A percentile compares a stretch with the other conserved stretches of the same genome.
phyloP scores from a whole-genome alignment of 805 yeast genomes.

The Limtongia smithiae region DNA sequence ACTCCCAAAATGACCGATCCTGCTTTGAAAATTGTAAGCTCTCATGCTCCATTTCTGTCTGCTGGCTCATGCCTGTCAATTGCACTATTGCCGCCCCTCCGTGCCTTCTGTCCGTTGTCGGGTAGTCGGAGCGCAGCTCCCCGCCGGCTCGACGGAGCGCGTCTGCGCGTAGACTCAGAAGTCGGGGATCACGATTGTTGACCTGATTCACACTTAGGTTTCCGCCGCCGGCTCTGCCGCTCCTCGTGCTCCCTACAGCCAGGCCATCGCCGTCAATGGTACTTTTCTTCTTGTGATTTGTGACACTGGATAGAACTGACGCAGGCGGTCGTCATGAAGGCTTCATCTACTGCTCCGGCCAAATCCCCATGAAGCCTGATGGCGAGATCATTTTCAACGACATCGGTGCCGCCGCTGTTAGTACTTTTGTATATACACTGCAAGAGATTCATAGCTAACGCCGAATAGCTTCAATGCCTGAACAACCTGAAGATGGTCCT shows the following conservation, averaged over 20 bases:
- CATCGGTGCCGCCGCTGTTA: conserved; percentile 47
- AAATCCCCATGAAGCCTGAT: conserved; percentile 80
- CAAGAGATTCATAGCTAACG: background rate
- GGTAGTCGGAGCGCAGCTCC: no score
- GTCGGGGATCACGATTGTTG: no score
- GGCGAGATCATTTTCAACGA: conserved; percentile 72
- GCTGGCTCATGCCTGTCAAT: no score
- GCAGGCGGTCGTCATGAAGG: conserved; percentile 43
- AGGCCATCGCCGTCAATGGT: conserved; percentile 84
- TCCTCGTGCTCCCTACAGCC: conserved; percentile 95
- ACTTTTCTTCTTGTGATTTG: conserved; percentile 7
- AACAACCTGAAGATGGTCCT: conserved; percentile 55
- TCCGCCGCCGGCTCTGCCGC: conserved; percentile 81
- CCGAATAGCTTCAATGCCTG: conserved; percentile 39
- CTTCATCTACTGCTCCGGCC: conserved; percentile 89
- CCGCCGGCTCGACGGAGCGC: no score
- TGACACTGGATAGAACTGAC: background rate
- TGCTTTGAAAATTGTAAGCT: no score
- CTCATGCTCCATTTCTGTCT: no score
- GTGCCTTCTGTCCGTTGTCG: no score
- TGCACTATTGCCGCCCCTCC: no score
- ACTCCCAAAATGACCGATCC: no score
- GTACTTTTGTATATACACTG: background rate
- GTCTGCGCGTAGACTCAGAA: no score
- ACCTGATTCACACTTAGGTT: no score